Base-by-base conservation (phyloP, 495 filamentous ascomycete species). In the Cryomyces minteri region DNA sequence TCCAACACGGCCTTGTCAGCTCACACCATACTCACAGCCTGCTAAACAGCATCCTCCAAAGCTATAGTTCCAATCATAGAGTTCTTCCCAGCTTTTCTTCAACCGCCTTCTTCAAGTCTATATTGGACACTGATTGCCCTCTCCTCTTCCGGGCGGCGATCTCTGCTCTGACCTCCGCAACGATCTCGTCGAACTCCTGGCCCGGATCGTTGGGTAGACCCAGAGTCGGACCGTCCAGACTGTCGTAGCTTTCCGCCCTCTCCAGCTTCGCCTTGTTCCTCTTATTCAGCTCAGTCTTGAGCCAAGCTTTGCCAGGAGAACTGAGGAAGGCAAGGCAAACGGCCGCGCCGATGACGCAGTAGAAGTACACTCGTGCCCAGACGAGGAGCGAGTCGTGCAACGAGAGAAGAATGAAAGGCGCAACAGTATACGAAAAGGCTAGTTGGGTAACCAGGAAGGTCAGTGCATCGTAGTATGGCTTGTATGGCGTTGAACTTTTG, bases 311-410 rank as follows among this genome's bases (percentile, higher is more conserved):
- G 2, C 72, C 82, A 0, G 88, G 85, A 1, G 82, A 85, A 32
- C 74, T 70, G 55, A 96, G 93, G 66, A 92, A 82, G 5, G 62
- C 76, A 45, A 86, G 69, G 30, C 76, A 72, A 4, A 61, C 55
- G 32, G 64, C 59, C n/a, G 76, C 80, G 40, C 75, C 74, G 41
- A 88, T 49, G 51, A 87, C 64, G 34, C 74, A 74, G 64, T 93
- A 96, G 67, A 84, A 94, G 62, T 94, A 88, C n/a, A 92, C 79
- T 31, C 81, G 74, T 0, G 70, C 55, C 90, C 90, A 98, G 47
- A 84, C 77, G 4, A 62, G 58, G 32, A 92, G 57, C 1, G 79
- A 83, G 41, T 70, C 67, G 14, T 60, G 57, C 50, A 95, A 73
- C 31, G 67, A 65, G 8, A 95, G 76, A 40, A 94, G 63, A 45